Percentiles rank a stretch among this genome's conserved stretches.
phyloP scores from a whole-genome alignment of 108 stramenopile genomes.

The Hondaea fermentalgiana region DNA sequence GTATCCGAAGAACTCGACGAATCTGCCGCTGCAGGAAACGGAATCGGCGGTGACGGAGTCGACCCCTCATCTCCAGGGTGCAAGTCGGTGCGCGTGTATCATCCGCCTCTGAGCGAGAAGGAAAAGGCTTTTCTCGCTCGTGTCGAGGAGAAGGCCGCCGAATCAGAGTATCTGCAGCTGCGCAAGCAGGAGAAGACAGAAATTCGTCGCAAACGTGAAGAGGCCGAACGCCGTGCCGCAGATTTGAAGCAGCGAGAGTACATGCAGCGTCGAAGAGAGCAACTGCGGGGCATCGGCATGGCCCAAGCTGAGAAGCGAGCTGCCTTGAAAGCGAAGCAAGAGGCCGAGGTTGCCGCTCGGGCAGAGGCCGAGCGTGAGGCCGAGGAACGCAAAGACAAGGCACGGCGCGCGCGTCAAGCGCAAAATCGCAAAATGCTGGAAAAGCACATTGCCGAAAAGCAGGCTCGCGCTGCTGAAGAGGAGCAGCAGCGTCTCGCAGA shows the following conservation, averaged over 20 bases:
- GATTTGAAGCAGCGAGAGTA: not conserved
- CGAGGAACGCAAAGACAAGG: not conserved
- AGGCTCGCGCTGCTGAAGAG: not conserved
- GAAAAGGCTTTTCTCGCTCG: not conserved
- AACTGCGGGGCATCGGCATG: not conserved
- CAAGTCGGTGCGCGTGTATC: too few species aligned
- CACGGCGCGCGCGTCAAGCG: not conserved
- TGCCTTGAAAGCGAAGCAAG: not conserved
- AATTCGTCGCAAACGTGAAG: not conserved
- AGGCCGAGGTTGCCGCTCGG: not conserved
- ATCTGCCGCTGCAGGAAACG: too few species aligned
- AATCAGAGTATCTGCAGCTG: not conserved
- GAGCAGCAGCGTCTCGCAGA: not conserved
- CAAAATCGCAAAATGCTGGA: not conserved
- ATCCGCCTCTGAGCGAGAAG: too few species aligned
- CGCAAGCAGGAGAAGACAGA: not conserved
- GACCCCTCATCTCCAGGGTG: too few species aligned
- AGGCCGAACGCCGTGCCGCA: too few species aligned
- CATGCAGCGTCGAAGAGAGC: not conserved
- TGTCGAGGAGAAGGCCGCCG: not conserved
- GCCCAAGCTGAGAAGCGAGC: not conserved
- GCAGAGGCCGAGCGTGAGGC: not conserved
- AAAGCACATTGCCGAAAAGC: not conserved
- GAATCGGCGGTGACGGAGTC: too few species aligned
- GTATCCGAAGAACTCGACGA: too few species aligned